These are phyloP conservation scores for Termitomyces sp. DNA, from an alignment of 768 basidiomycete genomes.

Conservation along the genomic window DNA sequence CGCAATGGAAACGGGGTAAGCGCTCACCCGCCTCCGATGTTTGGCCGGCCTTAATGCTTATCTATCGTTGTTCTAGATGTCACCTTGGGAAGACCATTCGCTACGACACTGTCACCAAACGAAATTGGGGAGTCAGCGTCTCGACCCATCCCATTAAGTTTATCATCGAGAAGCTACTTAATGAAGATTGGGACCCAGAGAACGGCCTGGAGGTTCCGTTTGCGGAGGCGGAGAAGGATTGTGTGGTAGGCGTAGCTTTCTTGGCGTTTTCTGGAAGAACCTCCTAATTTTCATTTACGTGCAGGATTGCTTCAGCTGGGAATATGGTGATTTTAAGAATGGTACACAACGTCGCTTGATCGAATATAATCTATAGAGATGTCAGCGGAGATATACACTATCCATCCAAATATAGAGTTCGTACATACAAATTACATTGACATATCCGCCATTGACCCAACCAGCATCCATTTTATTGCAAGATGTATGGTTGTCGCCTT, in stretches of 20 bases:
- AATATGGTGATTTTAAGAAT: conserved; percentile 48
- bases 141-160: conserved; percentile 71
- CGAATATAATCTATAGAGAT: no score
- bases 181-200: conserved; percentile 35
- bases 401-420: neutral
- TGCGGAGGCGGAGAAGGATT: conserved; percentile 56
- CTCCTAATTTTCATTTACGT: neutral
- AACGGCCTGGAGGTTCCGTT: conserved; percentile 43
- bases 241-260: conserved; percentile 41
- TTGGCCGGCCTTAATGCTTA: neutral
- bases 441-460: neutral
- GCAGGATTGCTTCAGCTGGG: conserved; percentile 77
- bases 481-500: conserved; percentile 5
- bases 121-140: conserved; percentile 77
- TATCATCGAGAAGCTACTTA: conserved; percentile 55
- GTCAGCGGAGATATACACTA: no score
- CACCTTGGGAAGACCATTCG: conserved; percentile 81
- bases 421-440: neutral
- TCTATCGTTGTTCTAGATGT: conserved; percentile 45
- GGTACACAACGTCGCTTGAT: conserved; percentile 7
- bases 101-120: conserved; percentile 83
- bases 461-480: neutral
- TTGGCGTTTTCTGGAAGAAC: neutral
- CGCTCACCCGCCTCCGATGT: neutral
- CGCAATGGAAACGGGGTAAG: conserved; percentile 70